Percentiles rank a stretch among this genome's conserved stretches.
These are phyloP conservation scores for Hypericum androsaemum DNA, from an alignment of 345 rosid genomes.

Conservation along the genomic window DNA sequence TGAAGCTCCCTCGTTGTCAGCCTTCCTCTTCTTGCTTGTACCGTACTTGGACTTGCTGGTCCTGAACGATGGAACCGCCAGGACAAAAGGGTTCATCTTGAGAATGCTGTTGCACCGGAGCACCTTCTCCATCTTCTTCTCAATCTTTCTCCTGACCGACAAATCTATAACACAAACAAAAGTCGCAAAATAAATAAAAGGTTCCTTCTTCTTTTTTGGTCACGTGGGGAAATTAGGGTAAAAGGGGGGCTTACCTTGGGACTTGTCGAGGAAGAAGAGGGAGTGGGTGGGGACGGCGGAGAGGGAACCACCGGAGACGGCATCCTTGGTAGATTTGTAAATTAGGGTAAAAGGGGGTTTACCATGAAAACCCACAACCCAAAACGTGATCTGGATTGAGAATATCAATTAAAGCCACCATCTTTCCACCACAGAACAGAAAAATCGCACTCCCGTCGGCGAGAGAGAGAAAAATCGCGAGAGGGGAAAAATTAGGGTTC, in stretches of 20 bases:
- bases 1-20: constrained; percentile 18
- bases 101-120: constrained; percentile 58
- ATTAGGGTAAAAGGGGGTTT: no score
- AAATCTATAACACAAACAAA: constrained; percentile 31
- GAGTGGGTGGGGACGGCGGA: constrained; percentile 52
- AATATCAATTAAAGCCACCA: no score
- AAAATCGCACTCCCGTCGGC: no score
- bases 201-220: neutral
- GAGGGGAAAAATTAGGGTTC: no score
- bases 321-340: constrained; percentile 71
- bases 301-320: constrained; percentile 80
- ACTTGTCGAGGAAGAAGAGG: constrained; percentile 64
- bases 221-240: no score
- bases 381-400: no score
- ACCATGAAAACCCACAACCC: no score
- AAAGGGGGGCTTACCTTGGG: constrained; percentile 32
- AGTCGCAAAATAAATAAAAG: no score
- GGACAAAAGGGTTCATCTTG: constrained; percentile 68
- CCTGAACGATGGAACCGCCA: constrained; percentile 46
- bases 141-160: constrained; percentile 69
- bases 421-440: no score
- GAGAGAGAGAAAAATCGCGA: no score
- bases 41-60: constrained; percentile 11
- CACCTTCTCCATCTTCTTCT: constrained; percentile 63
- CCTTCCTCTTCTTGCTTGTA: constrained; percentile 37